Conservation (phyloP, 148 eudicot genomes). For the Vaccinium vitisidaea region DNA sequence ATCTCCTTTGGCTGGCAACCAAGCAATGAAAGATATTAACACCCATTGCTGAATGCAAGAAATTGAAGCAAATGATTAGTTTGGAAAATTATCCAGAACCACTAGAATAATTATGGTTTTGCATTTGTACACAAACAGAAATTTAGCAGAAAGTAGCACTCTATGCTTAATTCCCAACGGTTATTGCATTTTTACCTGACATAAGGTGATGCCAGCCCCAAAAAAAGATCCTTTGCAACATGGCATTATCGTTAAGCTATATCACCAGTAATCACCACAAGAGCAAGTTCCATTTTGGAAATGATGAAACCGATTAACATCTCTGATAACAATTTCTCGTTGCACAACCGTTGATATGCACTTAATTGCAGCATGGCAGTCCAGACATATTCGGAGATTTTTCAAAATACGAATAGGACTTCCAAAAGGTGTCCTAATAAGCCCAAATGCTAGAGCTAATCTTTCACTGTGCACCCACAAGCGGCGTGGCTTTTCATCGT, state of each 20-base stretch:
- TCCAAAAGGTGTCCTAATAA: constrained; percentile 52
- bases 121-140: too few relatives aligned
- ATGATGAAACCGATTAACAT: constrained; percentile 91
- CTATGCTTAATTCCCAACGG: too few relatives aligned
- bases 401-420: constrained; percentile 74
- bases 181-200: too few relatives aligned
- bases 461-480: constrained; percentile 90
- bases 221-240: too few relatives aligned
- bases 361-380: constrained; percentile 74
- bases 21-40: too few relatives aligned
- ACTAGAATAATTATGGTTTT: too few relatives aligned
- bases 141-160: too few relatives aligned
- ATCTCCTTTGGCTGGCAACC: too few relatives aligned
- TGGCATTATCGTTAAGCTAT: not conserved
- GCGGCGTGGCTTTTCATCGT: constrained; percentile 65
- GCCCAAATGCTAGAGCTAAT: constrained; percentile 79
- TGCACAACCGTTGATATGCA: constrained; percentile 57
- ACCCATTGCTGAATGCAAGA: too few relatives aligned
- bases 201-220: too few relatives aligned
- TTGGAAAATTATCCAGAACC: too few relatives aligned
- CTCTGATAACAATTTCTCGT: constrained; percentile 78
- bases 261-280: constrained; percentile 88
- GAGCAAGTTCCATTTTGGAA: constrained; percentile 70
- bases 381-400: constrained; percentile 78
- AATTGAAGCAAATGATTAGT: too few relatives aligned